Percentiles rank a stretch among this genome's conserved stretches.
These are phyloP conservation scores for Grosmannia clavigera DNA, from an alignment of 2,329 filamentous ascomycete genomes.

Conservation along the genomic window DNA sequence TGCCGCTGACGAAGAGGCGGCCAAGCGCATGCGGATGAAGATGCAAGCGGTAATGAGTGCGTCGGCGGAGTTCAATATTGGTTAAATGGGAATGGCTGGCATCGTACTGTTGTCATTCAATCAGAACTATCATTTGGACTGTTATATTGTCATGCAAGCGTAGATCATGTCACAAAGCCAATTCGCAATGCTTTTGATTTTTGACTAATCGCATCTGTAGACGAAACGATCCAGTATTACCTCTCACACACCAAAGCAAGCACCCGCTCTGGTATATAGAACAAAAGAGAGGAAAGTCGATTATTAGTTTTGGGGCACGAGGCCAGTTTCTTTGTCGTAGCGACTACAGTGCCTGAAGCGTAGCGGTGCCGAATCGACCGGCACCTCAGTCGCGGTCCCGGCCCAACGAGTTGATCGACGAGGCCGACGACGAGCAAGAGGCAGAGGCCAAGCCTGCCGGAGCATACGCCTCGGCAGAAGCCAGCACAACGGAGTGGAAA, in stretches of 20 bases:
- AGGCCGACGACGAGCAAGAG: slow-evolving; percentile 6
- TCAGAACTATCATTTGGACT: not conserved
- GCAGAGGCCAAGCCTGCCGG: slow-evolving; percentile 8
- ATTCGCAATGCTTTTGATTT: not conserved
- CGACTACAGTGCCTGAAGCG: too few species aligned
- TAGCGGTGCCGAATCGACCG: not conserved
- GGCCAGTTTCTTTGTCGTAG: not conserved
- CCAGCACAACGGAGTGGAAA: slow-evolving; percentile 8
- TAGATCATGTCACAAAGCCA: too few species aligned
- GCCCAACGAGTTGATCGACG: slow-evolving; percentile 2
- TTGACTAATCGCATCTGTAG: not conserved
- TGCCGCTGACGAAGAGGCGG: slow-evolving; percentile 36
- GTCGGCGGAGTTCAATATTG: slow-evolving; percentile 15
- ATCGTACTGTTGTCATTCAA: not conserved
- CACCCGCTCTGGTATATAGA: not conserved
- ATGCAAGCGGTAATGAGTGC: slow-evolving; percentile 15
- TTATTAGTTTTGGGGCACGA: not conserved
- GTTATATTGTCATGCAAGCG: too few species aligned
- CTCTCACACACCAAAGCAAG: not conserved
- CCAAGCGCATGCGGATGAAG: slow-evolving; percentile 36
- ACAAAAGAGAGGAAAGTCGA: not conserved
- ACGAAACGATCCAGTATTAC: not conserved
- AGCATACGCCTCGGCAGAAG: slow-evolving; percentile 8
- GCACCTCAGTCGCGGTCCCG: not conserved
- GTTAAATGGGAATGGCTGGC: slow-evolving; percentile 1